Conservation (phyloP, 768 basidiomycete genomes). For the Tricholoma terreum region DNA sequence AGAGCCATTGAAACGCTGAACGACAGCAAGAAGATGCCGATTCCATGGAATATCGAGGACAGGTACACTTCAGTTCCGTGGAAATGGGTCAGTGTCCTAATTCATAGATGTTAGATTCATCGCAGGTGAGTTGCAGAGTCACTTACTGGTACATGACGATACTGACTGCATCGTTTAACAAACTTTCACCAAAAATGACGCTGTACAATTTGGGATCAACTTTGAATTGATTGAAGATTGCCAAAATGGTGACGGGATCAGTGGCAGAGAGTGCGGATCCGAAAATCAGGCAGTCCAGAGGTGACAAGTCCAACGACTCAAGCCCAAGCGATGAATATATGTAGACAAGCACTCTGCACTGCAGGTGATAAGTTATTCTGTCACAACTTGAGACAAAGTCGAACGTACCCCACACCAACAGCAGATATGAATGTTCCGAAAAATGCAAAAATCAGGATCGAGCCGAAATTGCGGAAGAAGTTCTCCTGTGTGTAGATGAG, state of each 20-base stretch:
- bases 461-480: constrained; percentile 98
- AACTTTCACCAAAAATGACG: constrained; percentile 95
- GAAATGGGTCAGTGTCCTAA: constrained; percentile 87
- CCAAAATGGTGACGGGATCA: constrained; percentile 95
- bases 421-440: constrained; percentile 95
- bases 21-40: constrained; percentile 95
- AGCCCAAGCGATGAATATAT: constrained; percentile 92
- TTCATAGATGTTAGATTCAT: background rate
- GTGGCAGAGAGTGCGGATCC: constrained; percentile 97
- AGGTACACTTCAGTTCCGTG: constrained; percentile 86
- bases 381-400: background rate
- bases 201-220: constrained; percentile 98
- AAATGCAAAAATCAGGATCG: constrained; percentile 92
- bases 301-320: constrained; percentile 79
- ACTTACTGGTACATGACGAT: constrained; percentile 99
- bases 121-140: background rate
- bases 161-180: constrained; percentile 98
- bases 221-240: constrained; percentile 98
- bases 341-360: constrained; percentile 85
- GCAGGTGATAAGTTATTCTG: constrained; percentile 41
- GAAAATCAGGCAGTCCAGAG: constrained; percentile 94
- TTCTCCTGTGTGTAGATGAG: constrained; percentile 63
- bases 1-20: constrained; percentile 95
- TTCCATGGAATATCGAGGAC: constrained; percentile 88
- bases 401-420: constrained; percentile 87